phyloP scores from a whole-genome alignment of 2,329 filamentous ascomycete species.

The Anthostomella pinea region DNA sequence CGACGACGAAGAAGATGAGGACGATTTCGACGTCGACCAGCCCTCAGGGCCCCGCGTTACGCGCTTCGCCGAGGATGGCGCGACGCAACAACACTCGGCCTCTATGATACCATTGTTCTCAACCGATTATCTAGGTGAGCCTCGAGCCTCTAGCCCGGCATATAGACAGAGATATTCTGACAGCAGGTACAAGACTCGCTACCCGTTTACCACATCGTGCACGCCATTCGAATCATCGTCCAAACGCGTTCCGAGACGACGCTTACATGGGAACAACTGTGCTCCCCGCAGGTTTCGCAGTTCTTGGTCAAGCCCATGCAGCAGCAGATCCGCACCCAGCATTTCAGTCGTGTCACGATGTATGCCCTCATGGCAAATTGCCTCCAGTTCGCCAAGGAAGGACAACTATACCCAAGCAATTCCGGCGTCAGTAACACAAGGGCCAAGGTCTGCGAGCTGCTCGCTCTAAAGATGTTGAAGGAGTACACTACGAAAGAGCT shows the following conservation, averaged over 20 bases:
- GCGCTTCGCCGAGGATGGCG: constrained; percentile 38
- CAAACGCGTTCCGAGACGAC: constrained; percentile 86
- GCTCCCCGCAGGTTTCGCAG: constrained; percentile 93
- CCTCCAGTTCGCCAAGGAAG: constrained; percentile 88
- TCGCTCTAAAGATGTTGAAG: constrained; percentile 85
- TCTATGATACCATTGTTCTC: constrained; percentile 73
- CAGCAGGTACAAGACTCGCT: constrained; percentile 61
- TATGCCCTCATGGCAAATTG: constrained; percentile 93
- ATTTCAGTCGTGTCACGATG: constrained; percentile 82
- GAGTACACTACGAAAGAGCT: constrained; percentile 87
- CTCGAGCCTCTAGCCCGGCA: background rate
- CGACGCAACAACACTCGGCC: constrained; percentile 29
- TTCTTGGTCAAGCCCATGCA: constrained; percentile 96
- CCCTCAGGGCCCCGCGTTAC: constrained; percentile 18
- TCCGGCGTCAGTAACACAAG: constrained; percentile 80
- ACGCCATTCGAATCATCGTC: constrained; percentile 82
- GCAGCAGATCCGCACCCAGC: constrained; percentile 76
- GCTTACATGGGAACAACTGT: constrained; percentile 88
- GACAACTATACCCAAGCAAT: constrained; percentile 76
- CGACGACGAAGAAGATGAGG: constrained; percentile 41
- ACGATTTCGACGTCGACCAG: constrained; percentile 28
- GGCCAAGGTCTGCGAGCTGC: constrained; percentile 83
- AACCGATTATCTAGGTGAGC: constrained; percentile 68
- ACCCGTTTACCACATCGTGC: constrained; percentile 86
- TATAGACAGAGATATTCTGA: background rate